Percentiles rank a stretch among this genome's conserved stretches.
These are phyloP conservation scores for Ramaria sp. DNA, from an alignment of 768 basidiomycete genomes.

Conservation along the genomic window DNA sequence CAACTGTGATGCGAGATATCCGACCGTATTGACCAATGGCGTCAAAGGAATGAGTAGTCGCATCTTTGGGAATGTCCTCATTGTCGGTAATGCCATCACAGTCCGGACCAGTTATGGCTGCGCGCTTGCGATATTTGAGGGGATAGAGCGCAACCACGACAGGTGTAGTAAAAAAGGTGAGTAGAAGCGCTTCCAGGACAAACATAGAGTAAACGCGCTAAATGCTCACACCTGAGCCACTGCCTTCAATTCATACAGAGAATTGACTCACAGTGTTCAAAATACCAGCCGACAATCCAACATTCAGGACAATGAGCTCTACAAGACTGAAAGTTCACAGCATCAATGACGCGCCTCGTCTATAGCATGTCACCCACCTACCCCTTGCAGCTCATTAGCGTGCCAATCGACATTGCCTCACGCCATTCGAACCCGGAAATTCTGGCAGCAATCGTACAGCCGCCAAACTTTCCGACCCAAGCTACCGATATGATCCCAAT, in stretches of 20 bases:
- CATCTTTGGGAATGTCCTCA: not conserved
- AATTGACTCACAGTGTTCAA: slow-evolving; percentile 37
- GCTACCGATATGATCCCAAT: slow-evolving; percentile 70
- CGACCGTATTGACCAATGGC: slow-evolving; percentile 15
- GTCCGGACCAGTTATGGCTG: slow-evolving; percentile 33
- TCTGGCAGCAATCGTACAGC: slow-evolving; percentile 63
- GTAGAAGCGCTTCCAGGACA: slow-evolving; percentile 69
- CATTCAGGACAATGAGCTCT: slow-evolving; percentile 92
- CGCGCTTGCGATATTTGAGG: slow-evolving; percentile 43
- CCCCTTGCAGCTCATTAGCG: slow-evolving; percentile 96
- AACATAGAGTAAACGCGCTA: slow-evolving; percentile 89
- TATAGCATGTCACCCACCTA: slow-evolving; percentile 19
- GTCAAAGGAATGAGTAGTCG: slow-evolving; percentile 16
- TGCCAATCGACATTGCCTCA: slow-evolving; percentile 76
- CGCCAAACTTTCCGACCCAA: slow-evolving; percentile 83
- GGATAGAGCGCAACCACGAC: slow-evolving; percentile 61
- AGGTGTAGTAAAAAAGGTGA: slow-evolving; percentile 84
- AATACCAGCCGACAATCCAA: slow-evolving; percentile 76
- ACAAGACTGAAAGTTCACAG: slow-evolving; percentile 46
- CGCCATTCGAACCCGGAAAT: slow-evolving; percentile 66
- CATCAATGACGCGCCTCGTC: not conserved
- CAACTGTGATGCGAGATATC: slow-evolving; percentile 65
- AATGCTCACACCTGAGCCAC: not conserved
- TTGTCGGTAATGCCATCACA: slow-evolving; percentile 34
- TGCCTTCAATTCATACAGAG: not conserved